phyloP scores from a whole-genome alignment of 768 basidiomycete species.

The Tulasnella sp. region DNA sequence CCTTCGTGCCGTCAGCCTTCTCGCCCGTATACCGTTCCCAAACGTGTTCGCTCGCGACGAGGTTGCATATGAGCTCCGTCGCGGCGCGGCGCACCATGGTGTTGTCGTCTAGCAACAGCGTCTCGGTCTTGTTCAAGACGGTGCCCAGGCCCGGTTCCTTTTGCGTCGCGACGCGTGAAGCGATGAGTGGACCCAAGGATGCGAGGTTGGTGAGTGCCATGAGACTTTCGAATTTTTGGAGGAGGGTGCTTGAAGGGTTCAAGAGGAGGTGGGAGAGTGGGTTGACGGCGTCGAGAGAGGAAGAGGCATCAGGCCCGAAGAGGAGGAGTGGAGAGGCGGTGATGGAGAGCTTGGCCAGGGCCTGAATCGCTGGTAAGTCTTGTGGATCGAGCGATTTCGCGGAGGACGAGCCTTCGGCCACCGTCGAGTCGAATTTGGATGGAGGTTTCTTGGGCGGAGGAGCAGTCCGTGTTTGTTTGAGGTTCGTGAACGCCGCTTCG shows the following conservation, averaged over 20 bases:
- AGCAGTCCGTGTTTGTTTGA: conserved; percentile 1
- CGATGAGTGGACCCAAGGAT: conserved; percentile 62
- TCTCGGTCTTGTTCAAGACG: conserved; percentile 61
- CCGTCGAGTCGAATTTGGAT: conserved; percentile 36
- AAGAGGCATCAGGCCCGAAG: conserved; percentile 78
- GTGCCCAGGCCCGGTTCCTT: conserved; percentile 43
- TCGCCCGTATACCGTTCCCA: conserved; percentile 63
- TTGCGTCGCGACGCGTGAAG: conserved; percentile 55
- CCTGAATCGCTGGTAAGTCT: conserved; percentile 70
- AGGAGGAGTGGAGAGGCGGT: conserved; percentile 86
- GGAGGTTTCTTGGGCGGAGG: conserved; percentile 11
- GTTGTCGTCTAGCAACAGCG: conserved; percentile 78
- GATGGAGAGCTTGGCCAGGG: conserved; percentile 87
- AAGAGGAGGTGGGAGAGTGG: conserved; percentile 73
- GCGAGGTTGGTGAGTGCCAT: conserved; percentile 97
- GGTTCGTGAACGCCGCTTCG: conserved; percentile 38
- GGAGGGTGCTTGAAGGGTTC: conserved; percentile 59
- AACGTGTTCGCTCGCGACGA: conserved; percentile 69
- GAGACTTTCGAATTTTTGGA: conserved; percentile 87
- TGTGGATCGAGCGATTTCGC: conserved; percentile 39
- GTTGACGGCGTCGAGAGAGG: conserved; percentile 74
- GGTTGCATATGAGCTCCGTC: conserved; percentile 87
- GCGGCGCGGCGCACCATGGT: conserved; percentile 78
- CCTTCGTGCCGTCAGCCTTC: conserved; percentile 34
- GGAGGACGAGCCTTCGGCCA: conserved; percentile 28